phyloP scores from a whole-genome alignment of 345 rosid species.

The Syzygium aromaticum region DNA sequence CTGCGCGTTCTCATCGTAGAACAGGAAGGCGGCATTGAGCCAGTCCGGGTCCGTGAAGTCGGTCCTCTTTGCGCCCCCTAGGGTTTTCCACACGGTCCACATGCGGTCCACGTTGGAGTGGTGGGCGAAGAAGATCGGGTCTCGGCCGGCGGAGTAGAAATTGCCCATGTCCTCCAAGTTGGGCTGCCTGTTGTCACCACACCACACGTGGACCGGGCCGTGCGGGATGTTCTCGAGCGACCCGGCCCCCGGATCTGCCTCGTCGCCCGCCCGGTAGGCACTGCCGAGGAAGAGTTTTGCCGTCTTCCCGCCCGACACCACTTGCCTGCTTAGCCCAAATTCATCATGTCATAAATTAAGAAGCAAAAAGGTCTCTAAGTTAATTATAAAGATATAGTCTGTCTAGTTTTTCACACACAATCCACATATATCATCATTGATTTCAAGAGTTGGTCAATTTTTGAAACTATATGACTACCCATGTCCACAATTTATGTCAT shows the following conservation, averaged over 20 bases:
- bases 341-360: not conserved
- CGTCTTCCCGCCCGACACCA: slow-evolving; percentile 42
- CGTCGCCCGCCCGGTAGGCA: slow-evolving; percentile 37
- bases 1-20: slow-evolving; percentile 52
- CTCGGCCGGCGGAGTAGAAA: slow-evolving; percentile 53
- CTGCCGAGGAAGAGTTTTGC: slow-evolving; percentile 38
- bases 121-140: slow-evolving; percentile 50
- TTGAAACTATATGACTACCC: not conserved
- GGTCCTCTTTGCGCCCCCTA: slow-evolving; percentile 31
- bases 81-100: slow-evolving; percentile 53
- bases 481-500: no score
- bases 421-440: not conserved
- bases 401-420: not conserved
- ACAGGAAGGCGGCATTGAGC: slow-evolving; percentile 38
- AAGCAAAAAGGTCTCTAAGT: not conserved
- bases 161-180: slow-evolving; percentile 55
- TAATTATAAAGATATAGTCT: not conserved
- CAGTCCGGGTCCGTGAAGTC: slow-evolving; percentile 46
- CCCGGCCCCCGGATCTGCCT: slow-evolving; percentile 41
- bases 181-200: slow-evolving; percentile 38
- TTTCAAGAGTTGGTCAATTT: not conserved
- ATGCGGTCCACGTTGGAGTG: slow-evolving; percentile 52
- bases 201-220: slow-evolving; percentile 36
- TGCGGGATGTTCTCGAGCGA: slow-evolving; percentile 48
- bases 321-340: slow-evolving; percentile 17